A percentile compares a stretch with the other conserved stretches of the same genome.
These are phyloP conservation scores for Cryptomeria japonica DNA, from an alignment of 75 land plant species.

Conservation along the genomic window DNA sequence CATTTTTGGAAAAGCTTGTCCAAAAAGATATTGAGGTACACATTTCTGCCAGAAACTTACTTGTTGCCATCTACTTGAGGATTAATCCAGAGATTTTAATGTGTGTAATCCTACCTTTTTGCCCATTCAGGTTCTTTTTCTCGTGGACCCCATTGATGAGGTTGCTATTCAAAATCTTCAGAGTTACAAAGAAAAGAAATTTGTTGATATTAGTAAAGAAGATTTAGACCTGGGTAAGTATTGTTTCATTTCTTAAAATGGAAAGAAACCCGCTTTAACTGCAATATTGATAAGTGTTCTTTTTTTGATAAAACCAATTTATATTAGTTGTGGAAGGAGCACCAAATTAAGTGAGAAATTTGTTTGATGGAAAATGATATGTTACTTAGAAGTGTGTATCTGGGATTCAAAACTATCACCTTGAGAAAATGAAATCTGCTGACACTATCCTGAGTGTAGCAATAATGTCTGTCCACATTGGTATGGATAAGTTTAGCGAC, in stretches of 20 bases:
- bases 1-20: constrained; percentile 86
- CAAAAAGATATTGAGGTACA: constrained; percentile 87
- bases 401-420: not conserved
- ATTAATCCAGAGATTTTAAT: not conserved
- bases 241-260: not conserved
- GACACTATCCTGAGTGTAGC: not conserved
- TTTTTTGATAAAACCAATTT: not conserved
- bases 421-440: not conserved
- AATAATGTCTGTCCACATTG: not conserved
- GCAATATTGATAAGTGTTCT: not conserved
- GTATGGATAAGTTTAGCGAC: not conserved
- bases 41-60: not conserved
- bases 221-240: constrained; percentile 89
- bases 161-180: constrained; percentile 92
- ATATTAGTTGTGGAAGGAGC: not conserved
- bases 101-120: not conserved
- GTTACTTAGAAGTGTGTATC: not conserved
- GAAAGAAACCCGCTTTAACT: not conserved
- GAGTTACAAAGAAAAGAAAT: constrained; percentile 95
- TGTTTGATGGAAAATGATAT: not conserved
- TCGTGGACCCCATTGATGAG: constrained; percentile 96
- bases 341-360: not conserved
- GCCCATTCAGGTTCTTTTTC: constrained; percentile 69
- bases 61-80: not conserved
- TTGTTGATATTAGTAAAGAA: constrained; percentile 98